These are phyloP conservation scores for Takakia lepidozioides DNA, from an alignment of 225 moss, liverwort and hornwort species.

Conservation along the genomic window DNA sequence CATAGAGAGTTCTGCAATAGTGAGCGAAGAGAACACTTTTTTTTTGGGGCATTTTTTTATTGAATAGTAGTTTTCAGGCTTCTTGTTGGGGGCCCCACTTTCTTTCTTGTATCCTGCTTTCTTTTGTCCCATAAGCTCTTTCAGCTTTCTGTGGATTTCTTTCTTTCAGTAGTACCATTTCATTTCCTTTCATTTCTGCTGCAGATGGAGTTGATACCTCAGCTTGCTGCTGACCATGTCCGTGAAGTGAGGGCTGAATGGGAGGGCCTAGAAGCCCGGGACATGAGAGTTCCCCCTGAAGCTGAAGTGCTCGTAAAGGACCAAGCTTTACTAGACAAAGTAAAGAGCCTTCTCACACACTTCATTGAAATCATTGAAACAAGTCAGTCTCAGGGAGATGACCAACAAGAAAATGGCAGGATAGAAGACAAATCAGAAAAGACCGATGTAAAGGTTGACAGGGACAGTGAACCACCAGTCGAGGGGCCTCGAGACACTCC, in stretches of 20 bases:
- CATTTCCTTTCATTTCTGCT: too few species aligned
- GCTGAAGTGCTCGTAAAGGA: conserved; percentile 77
- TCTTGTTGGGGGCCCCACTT: too few species aligned
- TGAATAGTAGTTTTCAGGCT: too few species aligned
- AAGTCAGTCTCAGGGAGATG: conserved; percentile 13
- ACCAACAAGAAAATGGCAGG: conserved; percentile 15
- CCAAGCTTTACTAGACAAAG: conserved; percentile 65
- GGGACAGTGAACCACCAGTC: conserved; percentile 5
- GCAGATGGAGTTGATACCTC: conserved; percentile 94
- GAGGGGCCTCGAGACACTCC: conserved; percentile 1
- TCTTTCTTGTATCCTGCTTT: too few species aligned
- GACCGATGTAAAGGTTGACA: neutral
- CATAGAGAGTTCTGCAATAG: too few species aligned
- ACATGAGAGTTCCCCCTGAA: conserved; percentile 60
- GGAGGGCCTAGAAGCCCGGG: conserved; percentile 62
- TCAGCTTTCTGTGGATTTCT: too few species aligned
- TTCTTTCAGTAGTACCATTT: too few species aligned
- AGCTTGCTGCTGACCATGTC: conserved; percentile 88
- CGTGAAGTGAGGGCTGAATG: conserved; percentile 88
- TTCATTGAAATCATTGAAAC: conserved; percentile 22
- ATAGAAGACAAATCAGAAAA: neutral
- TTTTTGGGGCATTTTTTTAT: too few species aligned
- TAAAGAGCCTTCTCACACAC: conserved; percentile 30
- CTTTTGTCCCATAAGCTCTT: too few species aligned
- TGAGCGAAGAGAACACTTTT: too few species aligned